phyloP scores from a whole-genome alignment of 345 rosid species.

The Salix dunnii region DNA sequence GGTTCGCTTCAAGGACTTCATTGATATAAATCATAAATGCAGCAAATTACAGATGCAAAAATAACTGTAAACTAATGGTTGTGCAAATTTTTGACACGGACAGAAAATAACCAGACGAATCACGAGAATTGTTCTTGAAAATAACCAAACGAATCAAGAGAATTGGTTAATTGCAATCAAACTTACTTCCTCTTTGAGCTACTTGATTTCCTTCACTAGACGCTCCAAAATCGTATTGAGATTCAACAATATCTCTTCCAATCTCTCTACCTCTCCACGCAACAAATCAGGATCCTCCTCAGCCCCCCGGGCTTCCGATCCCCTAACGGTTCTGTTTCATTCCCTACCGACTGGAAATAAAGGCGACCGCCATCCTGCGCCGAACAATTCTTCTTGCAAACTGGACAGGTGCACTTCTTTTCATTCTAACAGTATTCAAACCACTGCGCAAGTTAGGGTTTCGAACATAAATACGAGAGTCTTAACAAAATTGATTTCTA shows the following conservation, averaged over 20 bases:
- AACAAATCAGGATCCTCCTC: conserved; percentile 53
- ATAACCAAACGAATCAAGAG: neutral
- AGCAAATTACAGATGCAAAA: neutral
- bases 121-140: too few species aligned
- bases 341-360: conserved; percentile 82
- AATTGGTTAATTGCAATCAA: too few species aligned
- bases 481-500: neutral
- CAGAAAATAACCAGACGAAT: neutral
- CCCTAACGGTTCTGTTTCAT: conserved; percentile 31
- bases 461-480: conserved; percentile 6
- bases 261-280: conserved; percentile 55
- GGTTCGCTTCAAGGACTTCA: neutral
- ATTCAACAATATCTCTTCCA: conserved; percentile 53
- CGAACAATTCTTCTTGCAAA: conserved; percentile 72
- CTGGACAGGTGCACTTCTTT: conserved; percentile 78
- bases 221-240: conserved; percentile 44
- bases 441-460: conserved; percentile 85
- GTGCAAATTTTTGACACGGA: neutral
- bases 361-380: conserved; percentile 51
- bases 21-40: neutral
- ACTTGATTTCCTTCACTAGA: conserved; percentile 46
- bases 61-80: neutral
- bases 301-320: conserved; percentile 32
- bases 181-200: conserved; percentile 54
- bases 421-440: conserved; percentile 70